Evolutionary conservation across 1,139 yeast species (phyloP), one percentile per base, ranked within the genome.

Genomic region (Neolecta irregularis): DNA sequence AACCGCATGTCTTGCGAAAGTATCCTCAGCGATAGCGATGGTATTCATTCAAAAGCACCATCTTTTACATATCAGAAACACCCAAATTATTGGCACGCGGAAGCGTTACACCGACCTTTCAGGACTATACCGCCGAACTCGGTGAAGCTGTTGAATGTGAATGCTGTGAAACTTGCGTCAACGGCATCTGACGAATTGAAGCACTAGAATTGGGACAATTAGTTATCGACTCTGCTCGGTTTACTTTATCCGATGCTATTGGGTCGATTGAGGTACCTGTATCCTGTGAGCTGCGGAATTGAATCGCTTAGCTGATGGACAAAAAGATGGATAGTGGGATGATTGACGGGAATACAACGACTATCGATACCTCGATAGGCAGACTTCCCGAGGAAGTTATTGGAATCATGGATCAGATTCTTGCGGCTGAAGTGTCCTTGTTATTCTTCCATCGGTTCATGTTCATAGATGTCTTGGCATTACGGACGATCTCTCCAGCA

Each of bases 241-340:
- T 38, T 16, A 26, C 33, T 16, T 34, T 38, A 21, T 33, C 30
- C 17, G 41, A 38, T 23, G 19, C 41, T 3, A 35, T 38, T 22
- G 36, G 36, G 16, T 36, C 41, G 5, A 28, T 35, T 4, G 41
- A 38, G 24, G 36, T 38, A 9, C n/a, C n/a, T n/a, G n/a, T n/a
- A n/a, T n/a, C n/a, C n/a, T n/a, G n/a, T n/a, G n/a, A n/a, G n/a
- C n/a, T n/a, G n/a, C n/a, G n/a, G n/a, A n/a, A n/a, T n/a, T n/a
- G n/a, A n/a, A n/a, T n/a, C n/a, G n/a, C n/a, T n/a, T n/a, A n/a
- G n/a, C n/a, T n/a, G n/a, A 38, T 38, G 41, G 41, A 38, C 24
- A 34, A 35, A 6, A 38, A 38, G 31, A 38, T 38, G 41, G 41
- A 38, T 28, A 35, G 30, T 15, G 41, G 41, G 4, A 29, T 38